Percentiles rank a stretch among this genome's conserved stretches.
These are phyloP conservation scores for Blastomyces silverae DNA, from an alignment of 2,329 filamentous ascomycete genomes.

Conservation along the genomic window DNA sequence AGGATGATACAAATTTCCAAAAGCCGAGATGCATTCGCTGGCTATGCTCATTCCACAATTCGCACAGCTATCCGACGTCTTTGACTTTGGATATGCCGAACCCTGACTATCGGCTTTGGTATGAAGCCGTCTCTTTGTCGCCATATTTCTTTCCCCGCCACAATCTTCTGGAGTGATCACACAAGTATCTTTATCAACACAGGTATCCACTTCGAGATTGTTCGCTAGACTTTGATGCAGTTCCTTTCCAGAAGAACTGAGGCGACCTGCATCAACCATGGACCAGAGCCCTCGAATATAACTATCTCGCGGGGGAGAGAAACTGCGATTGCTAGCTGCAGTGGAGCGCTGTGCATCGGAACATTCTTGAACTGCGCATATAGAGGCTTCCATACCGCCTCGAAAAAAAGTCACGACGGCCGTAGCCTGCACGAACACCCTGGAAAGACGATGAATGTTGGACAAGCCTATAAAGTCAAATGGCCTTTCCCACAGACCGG, in stretches of 20 bases:
- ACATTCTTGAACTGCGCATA: background rate
- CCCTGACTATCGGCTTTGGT: background rate
- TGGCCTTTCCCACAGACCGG: background rate
- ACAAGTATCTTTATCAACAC: background rate
- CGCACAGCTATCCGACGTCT: background rate
- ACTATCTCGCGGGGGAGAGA: background rate
- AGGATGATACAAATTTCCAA: constrained; percentile 2
- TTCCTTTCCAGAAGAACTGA: background rate
- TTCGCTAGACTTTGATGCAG: background rate
- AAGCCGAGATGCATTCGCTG: constrained; percentile 1
- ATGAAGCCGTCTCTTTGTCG: background rate
- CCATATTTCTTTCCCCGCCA: background rate
- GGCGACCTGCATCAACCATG: background rate
- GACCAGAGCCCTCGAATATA: background rate
- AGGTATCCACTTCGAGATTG: background rate
- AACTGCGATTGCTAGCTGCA: background rate
- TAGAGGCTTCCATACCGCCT: background rate
- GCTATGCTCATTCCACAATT: constrained; percentile 8
- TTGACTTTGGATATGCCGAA: constrained; percentile 1
- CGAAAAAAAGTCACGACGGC: background rate
- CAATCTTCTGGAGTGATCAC: background rate
- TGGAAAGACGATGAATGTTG: background rate
- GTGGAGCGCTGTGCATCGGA: background rate
- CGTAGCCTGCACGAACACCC: background rate
- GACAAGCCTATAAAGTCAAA: background rate